Evolutionary conservation across 352 stramenopile species (phyloP), one percentile per base, ranked within the genome.

Genomic region (Globisporangium nagaii): DNA sequence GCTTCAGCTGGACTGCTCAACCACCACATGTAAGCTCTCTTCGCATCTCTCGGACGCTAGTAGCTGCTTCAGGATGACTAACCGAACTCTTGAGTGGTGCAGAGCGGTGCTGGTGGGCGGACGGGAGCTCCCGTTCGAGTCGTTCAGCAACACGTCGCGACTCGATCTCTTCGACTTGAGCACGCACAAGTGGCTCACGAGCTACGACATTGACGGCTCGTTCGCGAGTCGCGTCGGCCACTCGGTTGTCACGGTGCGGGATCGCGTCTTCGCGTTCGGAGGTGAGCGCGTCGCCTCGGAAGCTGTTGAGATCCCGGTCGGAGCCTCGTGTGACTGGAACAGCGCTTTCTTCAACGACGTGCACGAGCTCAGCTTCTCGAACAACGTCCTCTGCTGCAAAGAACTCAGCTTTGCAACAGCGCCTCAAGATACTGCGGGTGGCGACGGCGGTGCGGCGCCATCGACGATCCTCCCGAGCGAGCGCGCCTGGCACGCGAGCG

Each of bases 51-150:
- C n/a, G n/a, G n/a, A n/a, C n/a, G n/a, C n/a, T n/a, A 30, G 5
- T 25, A 17, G 3, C 5, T 31, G n/a, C 3, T 27, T 43, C 10
- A 43, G 34, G 24, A n/a, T 13, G 22, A 49, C 28, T 28, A 17
- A 25, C 4, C 22, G 22, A 3, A 5, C 13, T 37, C 17, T 19
- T 36, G 20, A 20, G 41, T 62, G 8, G 32, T 20, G 2, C 43
- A 92, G 81, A 28, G 75, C 64, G 8, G 70, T 88, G 12, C 61
- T 92, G 8, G 65, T 89, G 11, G 77, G 75, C 4, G 79, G 82
- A 17, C 68, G 69, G 22, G 75, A 85, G 39, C 58, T 71, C 3
- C 58, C 63, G 15, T 60, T 66, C 3, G 71, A 77, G 46, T 17
- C 39, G 44, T 36, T 61, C 35, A 7, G 58, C 20, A 49, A 68